Conservation (phyloP, 345 rosid genomes). For the Triadica sebifera region DNA sequence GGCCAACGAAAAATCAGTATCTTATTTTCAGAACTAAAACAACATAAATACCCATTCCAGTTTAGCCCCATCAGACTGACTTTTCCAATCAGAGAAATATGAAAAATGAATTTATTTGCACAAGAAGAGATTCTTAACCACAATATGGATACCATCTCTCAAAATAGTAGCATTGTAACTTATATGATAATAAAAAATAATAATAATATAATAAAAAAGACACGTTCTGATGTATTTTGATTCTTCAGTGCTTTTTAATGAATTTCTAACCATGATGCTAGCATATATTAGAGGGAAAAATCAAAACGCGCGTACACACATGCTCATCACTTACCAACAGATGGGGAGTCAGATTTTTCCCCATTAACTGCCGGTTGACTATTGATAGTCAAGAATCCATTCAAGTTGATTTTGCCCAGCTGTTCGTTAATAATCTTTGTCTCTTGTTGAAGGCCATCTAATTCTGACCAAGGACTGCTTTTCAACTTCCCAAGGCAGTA, state of each 20-base stretch:
- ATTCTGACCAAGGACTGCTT: slow-evolving; percentile 95
- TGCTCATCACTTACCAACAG: slow-evolving; percentile 56
- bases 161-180: neutral
- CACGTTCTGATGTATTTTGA: neutral
- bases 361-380: slow-evolving; percentile 97
- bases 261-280: neutral
- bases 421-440: slow-evolving; percentile 85
- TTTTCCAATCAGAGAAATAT: neutral
- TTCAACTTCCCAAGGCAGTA: slow-evolving; percentile 77
- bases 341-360: slow-evolving; percentile 72
- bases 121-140: slow-evolving; percentile 3
- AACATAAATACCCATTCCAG: neutral
- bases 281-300: neutral
- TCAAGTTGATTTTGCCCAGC: slow-evolving; percentile 76
- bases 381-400: slow-evolving; percentile 88
- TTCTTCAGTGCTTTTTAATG: neutral
- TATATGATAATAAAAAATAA: neutral
- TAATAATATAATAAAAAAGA: neutral
- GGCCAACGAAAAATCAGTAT: neutral
- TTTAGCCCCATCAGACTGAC: neutral
- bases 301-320: neutral
- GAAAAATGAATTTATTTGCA: neutral
- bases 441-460: slow-evolving; percentile 91
- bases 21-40: neutral
- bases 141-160: neutral